Evolutionary conservation across 148 eudicot species (phyloP), one percentile per base, ranked within the genome.

Genomic region (Rhododendron ferrugineum): DNA sequence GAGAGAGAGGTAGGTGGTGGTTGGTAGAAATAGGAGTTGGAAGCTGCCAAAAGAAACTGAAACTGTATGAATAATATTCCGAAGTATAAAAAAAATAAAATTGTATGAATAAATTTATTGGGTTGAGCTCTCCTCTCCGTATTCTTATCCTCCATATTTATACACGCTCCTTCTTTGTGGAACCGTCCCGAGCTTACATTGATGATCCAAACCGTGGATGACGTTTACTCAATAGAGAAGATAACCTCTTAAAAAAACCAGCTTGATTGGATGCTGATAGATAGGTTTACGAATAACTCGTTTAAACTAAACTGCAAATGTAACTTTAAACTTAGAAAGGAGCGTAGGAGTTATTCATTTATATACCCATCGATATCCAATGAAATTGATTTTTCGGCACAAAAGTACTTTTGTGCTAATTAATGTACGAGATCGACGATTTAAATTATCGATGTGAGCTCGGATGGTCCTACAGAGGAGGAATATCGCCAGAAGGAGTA

Each of bases 11-110:
- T 3, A 18, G 44, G n/a, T 18, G 49, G 56, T 72, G 64, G 85
- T 74, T 49, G 70, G 85, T 74, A 84, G 32, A 84, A 50, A 84
- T 30, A 50, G 80, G 30, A 74, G 85, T 84, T 75, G 81, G 40
- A 23, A 50, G 37, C 28, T 84, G 72, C 80, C 85, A 84, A 34
- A 74, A 64, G 49, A 82, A 54, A 54, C 60, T 54, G 49, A 82
- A 54, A 54, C 60, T 18, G 16, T 1, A 15, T 18, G 60, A 16
- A 14, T 15, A 54, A 14, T 40, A 40, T 40, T 40, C 44, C 44
- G 1, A 40, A 40, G 44, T 40, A 40, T 40, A 0, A 40, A 40
- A 40, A 40, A 40, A 40, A n/a, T n/a, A 6, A 6, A 5, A 40
- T 40, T 40, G 44, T 56, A 1, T 56, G 60, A 15, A 56, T 16